Percentiles rank a stretch among this genome's conserved stretches.
Conservation (phyloP, 1,284 basidiomycete genomes). For the Moesziomyces antarcticus region DNA sequence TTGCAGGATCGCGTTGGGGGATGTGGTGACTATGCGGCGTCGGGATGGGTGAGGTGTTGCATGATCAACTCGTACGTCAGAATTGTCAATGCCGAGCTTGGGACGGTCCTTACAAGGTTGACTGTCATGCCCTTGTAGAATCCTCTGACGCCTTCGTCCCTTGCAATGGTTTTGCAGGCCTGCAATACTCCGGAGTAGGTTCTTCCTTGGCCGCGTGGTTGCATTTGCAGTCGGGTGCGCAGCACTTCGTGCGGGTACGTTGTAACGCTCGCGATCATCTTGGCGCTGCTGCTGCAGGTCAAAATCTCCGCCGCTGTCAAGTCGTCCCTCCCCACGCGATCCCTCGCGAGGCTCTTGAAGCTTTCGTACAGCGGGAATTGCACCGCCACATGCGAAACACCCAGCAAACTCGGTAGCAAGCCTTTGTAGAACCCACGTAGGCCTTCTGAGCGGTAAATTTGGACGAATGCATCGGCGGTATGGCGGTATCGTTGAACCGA, state of each 20-base stretch:
- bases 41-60: slow-evolving; percentile 46
- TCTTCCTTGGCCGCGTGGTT: slow-evolving; percentile 24
- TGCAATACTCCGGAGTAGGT: slow-evolving; percentile 58
- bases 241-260: slow-evolving; percentile 67
- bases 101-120: slow-evolving; percentile 64
- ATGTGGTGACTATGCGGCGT: too few relatives aligned
- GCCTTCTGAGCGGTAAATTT: slow-evolving; percentile 61
- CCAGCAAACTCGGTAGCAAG: slow-evolving; percentile 59
- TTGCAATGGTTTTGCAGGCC: slow-evolving; percentile 44
- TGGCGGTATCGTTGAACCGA: slow-evolving; percentile 50
- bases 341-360: slow-evolving; percentile 52
- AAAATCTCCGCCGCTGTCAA: slow-evolving; percentile 51
- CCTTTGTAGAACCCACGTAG: slow-evolving; percentile 64
- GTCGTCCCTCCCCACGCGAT: slow-evolving; percentile 13
- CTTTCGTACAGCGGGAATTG: slow-evolving; percentile 66
- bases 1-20: too few relatives aligned
- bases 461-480: slow-evolving; percentile 62
- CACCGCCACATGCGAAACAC: slow-evolving; percentile 64
- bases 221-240: slow-evolving; percentile 65
- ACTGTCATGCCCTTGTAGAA: slow-evolving; percentile 67
- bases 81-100: slow-evolving; percentile 63
- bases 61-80: slow-evolving; percentile 66
- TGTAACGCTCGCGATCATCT: slow-evolving; percentile 65
- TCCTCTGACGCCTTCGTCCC: slow-evolving; percentile 59
- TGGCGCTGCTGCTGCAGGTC: slow-evolving; percentile 60